Conservation (phyloP, 179 eudicot genomes). For the Sideroxylon spinosum region DNA sequence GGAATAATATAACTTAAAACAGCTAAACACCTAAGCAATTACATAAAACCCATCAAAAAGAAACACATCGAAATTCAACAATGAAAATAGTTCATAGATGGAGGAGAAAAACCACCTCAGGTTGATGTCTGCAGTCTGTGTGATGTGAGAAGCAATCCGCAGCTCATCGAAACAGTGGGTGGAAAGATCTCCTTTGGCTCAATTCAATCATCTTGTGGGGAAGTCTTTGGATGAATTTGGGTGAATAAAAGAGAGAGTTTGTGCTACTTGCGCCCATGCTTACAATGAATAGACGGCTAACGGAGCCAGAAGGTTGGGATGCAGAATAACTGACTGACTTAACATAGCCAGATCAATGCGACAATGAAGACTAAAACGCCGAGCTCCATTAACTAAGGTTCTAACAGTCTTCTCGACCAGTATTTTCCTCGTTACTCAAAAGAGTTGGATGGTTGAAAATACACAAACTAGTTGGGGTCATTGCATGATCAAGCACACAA, state of each 20-base stretch:
- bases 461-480: constrained; percentile 10
- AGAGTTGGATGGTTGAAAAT: constrained; percentile 8
- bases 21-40: not conserved
- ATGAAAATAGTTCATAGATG: not conserved
- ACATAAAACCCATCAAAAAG: not conserved
- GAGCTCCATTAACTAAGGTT: constrained; percentile 16
- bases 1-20: not conserved
- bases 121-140: too few relatives aligned
- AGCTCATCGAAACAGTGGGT: too few relatives aligned
- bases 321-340: not conserved
- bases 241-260: not conserved
- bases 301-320: not conserved
- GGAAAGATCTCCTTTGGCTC: too few relatives aligned
- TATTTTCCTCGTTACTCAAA: constrained; percentile 12
- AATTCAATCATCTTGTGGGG: too few relatives aligned
- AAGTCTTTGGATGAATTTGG: not conserved
- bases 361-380: constrained; percentile 6
- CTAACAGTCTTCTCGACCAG: constrained; percentile 14
- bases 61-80: not conserved
- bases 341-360: constrained; percentile 13
- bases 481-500: constrained; percentile 16
- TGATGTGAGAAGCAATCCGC: too few relatives aligned
- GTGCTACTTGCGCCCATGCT: not conserved
- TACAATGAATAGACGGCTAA: too few relatives aligned
- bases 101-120: not conserved